phyloP scores from a whole-genome alignment of 2,329 filamentous ascomycete genomes.

The Clarireedia hainanense region DNA sequence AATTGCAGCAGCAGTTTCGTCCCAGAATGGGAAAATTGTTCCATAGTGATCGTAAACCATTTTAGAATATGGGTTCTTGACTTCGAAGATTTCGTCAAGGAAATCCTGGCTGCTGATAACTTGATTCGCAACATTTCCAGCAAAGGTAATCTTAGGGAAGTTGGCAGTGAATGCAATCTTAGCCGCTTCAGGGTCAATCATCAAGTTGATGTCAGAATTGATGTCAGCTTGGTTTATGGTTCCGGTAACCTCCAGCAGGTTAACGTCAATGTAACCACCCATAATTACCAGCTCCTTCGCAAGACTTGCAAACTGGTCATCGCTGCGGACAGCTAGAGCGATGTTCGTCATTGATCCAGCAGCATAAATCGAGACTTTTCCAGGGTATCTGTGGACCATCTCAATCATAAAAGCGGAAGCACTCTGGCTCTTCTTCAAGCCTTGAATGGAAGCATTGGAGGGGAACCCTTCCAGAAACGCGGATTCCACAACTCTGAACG shows the following conservation, averaged over 20 bases:
- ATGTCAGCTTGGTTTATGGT: slow-evolving; percentile 23
- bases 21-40: slow-evolving; percentile 37
- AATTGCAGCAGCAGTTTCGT: slow-evolving; percentile 37
- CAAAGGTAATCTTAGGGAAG: slow-evolving; percentile 39
- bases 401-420: slow-evolving; percentile 41
- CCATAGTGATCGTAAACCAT: slow-evolving; percentile 34
- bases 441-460: slow-evolving; percentile 33
- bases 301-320: slow-evolving; percentile 38
- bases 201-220: slow-evolving; percentile 38
- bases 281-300: slow-evolving; percentile 41
- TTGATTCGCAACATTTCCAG: slow-evolving; percentile 40
- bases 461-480: slow-evolving; percentile 41
- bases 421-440: slow-evolving; percentile 21
- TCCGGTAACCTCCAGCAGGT: slow-evolving; percentile 29
- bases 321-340: slow-evolving; percentile 38
- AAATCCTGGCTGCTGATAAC: slow-evolving; percentile 34
- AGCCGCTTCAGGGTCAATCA: slow-evolving; percentile 42
- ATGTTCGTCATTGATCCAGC: slow-evolving; percentile 42
- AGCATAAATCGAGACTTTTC: slow-evolving; percentile 39
- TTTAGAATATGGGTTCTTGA: slow-evolving; percentile 33
- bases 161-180: slow-evolving; percentile 41
- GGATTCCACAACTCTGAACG: slow-evolving; percentile 32
- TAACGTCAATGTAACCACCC: slow-evolving; percentile 42
- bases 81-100: slow-evolving; percentile 32
- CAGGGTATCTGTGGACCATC: slow-evolving; percentile 40